A percentile compares a stretch with the other conserved stretches of the same genome.
Conservation (phyloP, 78 protist species). For the Protostelium mycophagum region DNA sequence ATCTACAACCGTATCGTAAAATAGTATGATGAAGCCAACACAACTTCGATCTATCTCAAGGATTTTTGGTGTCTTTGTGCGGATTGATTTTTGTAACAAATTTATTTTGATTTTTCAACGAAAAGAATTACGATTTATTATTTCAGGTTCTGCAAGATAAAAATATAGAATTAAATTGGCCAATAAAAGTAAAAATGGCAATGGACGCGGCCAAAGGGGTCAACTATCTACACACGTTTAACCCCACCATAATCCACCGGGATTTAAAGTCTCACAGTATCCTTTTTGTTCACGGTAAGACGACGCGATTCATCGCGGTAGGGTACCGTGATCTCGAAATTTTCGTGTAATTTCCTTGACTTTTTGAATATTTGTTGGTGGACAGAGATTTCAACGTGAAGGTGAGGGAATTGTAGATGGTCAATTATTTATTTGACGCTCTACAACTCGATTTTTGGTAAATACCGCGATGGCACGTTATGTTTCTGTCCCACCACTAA, state of each 20-base stretch:
- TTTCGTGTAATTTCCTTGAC: neutral
- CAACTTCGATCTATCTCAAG: no score
- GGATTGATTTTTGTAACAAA: no score
- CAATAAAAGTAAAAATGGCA: conserved; percentile 12
- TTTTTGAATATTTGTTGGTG: neutral
- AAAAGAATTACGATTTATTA: no score
- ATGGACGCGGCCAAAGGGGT: conserved; percentile 54
- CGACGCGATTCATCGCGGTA: neutral
- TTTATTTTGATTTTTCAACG: no score
- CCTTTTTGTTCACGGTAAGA: conserved; percentile 6
- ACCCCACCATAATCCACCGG: conserved; percentile 60
- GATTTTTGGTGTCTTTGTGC: no score
- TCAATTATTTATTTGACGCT: no score
- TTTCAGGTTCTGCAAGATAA: conserved; percentile 21
- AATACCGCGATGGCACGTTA: no score
- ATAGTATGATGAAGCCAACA: no score
- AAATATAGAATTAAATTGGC: conserved; percentile 24
- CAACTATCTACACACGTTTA: conserved; percentile 47
- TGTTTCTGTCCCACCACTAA: no score
- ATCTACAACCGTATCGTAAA: no score
- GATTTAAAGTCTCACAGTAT: conserved; percentile 59
- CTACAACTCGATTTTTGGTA: no score
- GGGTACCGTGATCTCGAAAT: neutral
- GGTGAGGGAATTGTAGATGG: conserved; percentile 12
- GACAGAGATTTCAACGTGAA: neutral